phyloP scores from a whole-genome alignment of 108 stramenopile species.

The Hondaea fermentalgiana region DNA sequence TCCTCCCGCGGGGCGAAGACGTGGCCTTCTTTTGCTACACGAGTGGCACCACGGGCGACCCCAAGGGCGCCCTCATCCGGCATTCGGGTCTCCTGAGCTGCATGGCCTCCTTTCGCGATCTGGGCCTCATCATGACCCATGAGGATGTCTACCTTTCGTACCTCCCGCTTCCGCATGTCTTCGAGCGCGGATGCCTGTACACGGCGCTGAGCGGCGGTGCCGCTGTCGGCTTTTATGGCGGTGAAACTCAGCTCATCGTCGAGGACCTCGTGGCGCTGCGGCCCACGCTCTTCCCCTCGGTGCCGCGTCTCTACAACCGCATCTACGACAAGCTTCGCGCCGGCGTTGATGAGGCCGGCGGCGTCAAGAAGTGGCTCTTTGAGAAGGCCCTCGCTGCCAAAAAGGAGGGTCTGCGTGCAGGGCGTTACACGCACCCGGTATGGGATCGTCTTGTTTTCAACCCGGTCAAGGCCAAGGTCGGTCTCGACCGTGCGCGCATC shows the following conservation, averaged over 20 bases:
- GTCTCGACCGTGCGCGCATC: constrained; percentile 70
- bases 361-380: constrained; percentile 76
- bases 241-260: constrained; percentile 67
- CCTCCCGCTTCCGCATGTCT: constrained; percentile 90
- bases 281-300: constrained; percentile 76
- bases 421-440: constrained; percentile 60
- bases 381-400: constrained; percentile 74
- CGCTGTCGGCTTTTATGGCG: constrained; percentile 70
- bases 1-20: constrained; percentile 62
- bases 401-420: constrained; percentile 52
- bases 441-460: constrained; percentile 87
- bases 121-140: constrained; percentile 22
- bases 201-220: constrained; percentile 57
- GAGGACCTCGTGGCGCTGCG: constrained; percentile 79
- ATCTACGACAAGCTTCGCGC: constrained; percentile 81
- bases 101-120: background rate
- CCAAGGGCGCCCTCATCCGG: constrained; percentile 84
- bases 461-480: constrained; percentile 77
- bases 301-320: constrained; percentile 86
- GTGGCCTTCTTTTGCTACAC: constrained; percentile 62
- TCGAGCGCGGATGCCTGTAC: constrained; percentile 66
- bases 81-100: constrained; percentile 47
- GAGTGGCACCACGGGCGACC: constrained; percentile 60
- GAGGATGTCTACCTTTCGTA: constrained; percentile 80
- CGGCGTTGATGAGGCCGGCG: constrained; percentile 73